These are phyloP conservation scores for Grosmannia serpens DNA, from an alignment of 2,329 filamentous ascomycete genomes.

Conservation along the genomic window DNA sequence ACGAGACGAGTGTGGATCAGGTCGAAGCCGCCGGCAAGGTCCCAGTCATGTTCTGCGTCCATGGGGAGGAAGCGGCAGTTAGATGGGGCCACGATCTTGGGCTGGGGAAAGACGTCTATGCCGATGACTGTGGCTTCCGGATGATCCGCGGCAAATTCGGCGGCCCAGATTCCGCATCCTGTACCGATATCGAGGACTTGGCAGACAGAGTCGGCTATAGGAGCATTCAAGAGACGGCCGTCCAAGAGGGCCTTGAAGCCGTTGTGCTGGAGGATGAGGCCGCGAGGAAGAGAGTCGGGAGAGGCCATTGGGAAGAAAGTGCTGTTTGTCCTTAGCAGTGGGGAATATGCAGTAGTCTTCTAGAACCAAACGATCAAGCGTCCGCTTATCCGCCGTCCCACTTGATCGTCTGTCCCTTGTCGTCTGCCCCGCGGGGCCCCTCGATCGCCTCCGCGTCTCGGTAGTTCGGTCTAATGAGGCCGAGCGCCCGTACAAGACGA, in stretches of 20 bases:
- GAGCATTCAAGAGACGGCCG: neutral
- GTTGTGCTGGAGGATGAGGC: neutral
- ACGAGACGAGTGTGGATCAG: neutral
- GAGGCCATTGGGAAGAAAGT: neutral
- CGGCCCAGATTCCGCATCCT: neutral
- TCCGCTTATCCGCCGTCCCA: no score
- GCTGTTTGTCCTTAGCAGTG: no score
- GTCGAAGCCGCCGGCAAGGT: neutral
- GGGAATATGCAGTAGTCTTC: no score
- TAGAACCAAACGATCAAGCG: no score
- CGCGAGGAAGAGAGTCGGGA: neutral
- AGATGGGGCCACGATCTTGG: neutral
- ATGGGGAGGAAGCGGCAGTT: neutral
- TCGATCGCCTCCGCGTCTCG: no score
- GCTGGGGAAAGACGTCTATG: neutral
- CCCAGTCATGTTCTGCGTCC: neutral
- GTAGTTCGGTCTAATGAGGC: no score
- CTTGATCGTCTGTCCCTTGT: no score
- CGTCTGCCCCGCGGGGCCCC: no score
- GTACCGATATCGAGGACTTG: neutral
- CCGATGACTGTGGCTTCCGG: neutral
- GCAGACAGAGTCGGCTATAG: neutral
- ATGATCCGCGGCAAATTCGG: neutral
- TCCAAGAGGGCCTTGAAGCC: neutral
- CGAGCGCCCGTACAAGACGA: no score